Base-by-base conservation (phyloP, 257 asterid genomes). In the Fraxinus anomala region DNA sequence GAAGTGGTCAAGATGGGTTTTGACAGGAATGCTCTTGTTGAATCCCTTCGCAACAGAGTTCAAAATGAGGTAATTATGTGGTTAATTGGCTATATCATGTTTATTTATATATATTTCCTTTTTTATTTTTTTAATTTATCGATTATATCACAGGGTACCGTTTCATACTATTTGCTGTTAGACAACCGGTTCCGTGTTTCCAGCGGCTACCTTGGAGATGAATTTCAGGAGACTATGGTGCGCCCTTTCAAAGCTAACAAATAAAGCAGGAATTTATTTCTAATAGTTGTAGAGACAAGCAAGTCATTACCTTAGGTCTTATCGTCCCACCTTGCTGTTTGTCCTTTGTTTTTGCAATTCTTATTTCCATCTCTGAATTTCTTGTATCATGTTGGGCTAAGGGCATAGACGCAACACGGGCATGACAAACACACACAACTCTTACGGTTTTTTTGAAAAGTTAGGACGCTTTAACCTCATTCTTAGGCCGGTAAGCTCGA, bases 181-280 rank as follows among this genome's bases (percentile, higher is more conserved):
- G 98, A 94, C 92, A 94, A 92, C 75, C 91, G 97, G 75, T 91
- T 88, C 76, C 96, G 94, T 69, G 88, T 77, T 81, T 83, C 91
- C 80, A 91, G 82, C 81, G 97, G 97, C 84, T 92, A 94, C 81
- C 92, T 92, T 81, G 97, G 98, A 79, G 93, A 91, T 85, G 98
- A 94, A 87, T 94, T 91, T 83, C 90, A 88, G 83, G 98, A 92
- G 85, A 85, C 89, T 61, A 75, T 89, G 96, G 98, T 94, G 68
- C 14, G 88, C 40, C 67, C 63, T 72, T 79, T 65, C 24, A 44
- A 56, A 56, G 66, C 28, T 56, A 17, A 56, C n/a, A 19, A 54
- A 54, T n/a, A 54, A 19, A 54, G 24, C 23, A 14, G 26, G 9
- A 54, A 24, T 78, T 59, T 68, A 70, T 12, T 75, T 19, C 1